phyloP scores from a whole-genome alignment of 768 basidiomycete genomes.

The Rhodotorula sphaerocarpa region DNA sequence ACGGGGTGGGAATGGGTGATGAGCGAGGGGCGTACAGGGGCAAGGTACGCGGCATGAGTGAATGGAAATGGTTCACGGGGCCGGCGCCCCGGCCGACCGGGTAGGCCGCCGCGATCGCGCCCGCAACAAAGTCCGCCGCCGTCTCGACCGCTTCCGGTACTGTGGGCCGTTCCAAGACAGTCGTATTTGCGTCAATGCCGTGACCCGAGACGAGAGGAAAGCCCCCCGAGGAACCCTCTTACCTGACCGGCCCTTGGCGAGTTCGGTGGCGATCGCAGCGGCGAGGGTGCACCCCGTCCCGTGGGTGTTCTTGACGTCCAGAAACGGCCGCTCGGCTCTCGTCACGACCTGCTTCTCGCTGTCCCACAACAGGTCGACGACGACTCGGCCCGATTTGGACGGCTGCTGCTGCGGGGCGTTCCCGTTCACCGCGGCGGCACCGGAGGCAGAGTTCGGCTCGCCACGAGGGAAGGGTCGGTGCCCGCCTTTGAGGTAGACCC shows the following conservation, averaged over 20 bases:
- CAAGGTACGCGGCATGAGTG: conserved; percentile 50
- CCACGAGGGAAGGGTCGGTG: too few relatives aligned
- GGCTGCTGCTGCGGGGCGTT: too few relatives aligned
- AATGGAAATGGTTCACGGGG: conserved; percentile 78
- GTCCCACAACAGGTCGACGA: conserved; percentile 60
- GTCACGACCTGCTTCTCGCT: conserved; percentile 35
- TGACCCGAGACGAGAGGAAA: too few relatives aligned
- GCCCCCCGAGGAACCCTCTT: too few relatives aligned
- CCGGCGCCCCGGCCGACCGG: conserved; percentile 68
- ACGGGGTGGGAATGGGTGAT: neutral
- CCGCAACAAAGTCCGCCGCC: conserved; percentile 66
- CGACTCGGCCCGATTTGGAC: too few relatives aligned
- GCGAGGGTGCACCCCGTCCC: conserved; percentile 81
- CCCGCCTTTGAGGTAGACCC: conserved; percentile 77
- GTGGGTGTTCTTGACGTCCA: conserved; percentile 68
- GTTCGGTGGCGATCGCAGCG: conserved; percentile 63
- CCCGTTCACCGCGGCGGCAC: conserved; percentile 1
- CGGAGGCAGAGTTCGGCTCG: too few relatives aligned
- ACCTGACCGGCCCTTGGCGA: conserved; percentile 52
- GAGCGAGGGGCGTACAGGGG: conserved; percentile 50
- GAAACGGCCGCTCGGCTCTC: conserved; percentile 36
- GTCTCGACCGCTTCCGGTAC: conserved; percentile 54
- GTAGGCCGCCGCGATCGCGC: conserved; percentile 62
- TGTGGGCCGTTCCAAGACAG: conserved; percentile 35
- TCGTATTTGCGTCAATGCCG: neutral